A percentile compares a stretch with the other conserved stretches of the same genome.
These are phyloP conservation scores for Selaginella tamariscina DNA, from an alignment of 75 land plant species.

Conservation along the genomic window DNA sequence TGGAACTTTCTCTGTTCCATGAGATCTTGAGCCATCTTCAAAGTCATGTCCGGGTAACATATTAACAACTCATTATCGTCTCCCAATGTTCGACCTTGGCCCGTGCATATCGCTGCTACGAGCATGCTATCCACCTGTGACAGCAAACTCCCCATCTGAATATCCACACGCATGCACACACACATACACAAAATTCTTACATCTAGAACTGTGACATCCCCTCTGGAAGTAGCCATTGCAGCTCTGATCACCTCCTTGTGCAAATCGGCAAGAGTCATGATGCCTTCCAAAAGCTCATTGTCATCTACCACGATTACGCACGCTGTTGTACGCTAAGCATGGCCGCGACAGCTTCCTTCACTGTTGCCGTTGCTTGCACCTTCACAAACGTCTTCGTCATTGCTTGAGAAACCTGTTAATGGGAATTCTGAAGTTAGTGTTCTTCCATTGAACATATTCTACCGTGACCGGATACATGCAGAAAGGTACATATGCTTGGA, in stretches of 20 bases:
- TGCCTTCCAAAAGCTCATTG: conserved; percentile 76
- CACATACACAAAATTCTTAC: too few species aligned
- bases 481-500: not conserved
- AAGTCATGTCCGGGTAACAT: conserved; percentile 76
- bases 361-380: conserved; percentile 37
- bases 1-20: conserved; percentile 65
- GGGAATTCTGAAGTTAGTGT: too few species aligned
- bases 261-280: conserved; percentile 67
- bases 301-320: conserved; percentile 79
- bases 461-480: too few species aligned
- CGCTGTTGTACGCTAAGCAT: conserved; percentile 61
- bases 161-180: not conserved
- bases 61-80: conserved; percentile 51
- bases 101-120: conserved; percentile 66
- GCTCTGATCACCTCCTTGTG: conserved; percentile 37
- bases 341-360: conserved; percentile 57
- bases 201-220: conserved; percentile 32
- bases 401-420: conserved; percentile 72
- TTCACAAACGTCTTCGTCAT: conserved; percentile 69
- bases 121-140: conserved; percentile 34
- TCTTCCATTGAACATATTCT: too few species aligned
- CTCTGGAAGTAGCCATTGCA: conserved; percentile 27
- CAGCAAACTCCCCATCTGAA: not conserved
- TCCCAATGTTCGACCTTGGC: conserved; percentile 47
- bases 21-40: conserved; percentile 63